phyloP scores from a whole-genome alignment of 2,329 filamentous ascomycete species.

The Geoglossum cookeanum region DNA sequence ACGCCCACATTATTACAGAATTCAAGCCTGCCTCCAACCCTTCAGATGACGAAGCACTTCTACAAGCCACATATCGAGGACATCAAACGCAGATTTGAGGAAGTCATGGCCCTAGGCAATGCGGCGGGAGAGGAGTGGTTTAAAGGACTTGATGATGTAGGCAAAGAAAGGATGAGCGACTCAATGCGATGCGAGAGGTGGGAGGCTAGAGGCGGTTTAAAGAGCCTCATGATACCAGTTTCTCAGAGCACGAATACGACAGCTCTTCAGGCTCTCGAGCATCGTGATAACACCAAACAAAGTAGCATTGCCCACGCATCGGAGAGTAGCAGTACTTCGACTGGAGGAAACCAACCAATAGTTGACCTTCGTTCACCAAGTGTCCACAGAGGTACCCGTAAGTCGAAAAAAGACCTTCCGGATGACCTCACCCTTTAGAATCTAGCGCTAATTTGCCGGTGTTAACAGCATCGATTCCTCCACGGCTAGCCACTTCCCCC shows the following conservation, averaged over 20 bases:
- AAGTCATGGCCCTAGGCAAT: conserved; percentile 45
- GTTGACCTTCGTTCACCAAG: neutral
- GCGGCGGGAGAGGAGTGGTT: conserved; percentile 59
- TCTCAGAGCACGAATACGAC: neutral
- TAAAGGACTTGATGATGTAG: conserved; percentile 49
- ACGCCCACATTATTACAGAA: conserved; percentile 35
- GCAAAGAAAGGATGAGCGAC: conserved; percentile 40
- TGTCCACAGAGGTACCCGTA: neutral
- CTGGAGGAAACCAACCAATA: neutral
- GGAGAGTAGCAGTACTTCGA: neutral
- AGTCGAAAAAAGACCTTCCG: neutral
- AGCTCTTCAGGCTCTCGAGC: conserved; percentile 10
- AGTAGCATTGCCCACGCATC: neutral
- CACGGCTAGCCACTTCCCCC: neutral
- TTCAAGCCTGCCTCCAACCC: conserved; percentile 24
- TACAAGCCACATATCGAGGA: conserved; percentile 41
- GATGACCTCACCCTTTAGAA: neutral
- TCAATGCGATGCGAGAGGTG: conserved; percentile 58
- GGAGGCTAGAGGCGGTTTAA: conserved; percentile 28
- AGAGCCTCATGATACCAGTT: neutral
- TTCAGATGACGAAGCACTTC: conserved; percentile 46
- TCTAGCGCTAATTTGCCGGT: neutral
- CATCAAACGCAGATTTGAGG: conserved; percentile 41
- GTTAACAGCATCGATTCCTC: neutral
- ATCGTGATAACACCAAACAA: conserved; percentile 11